phyloP scores from a whole-genome alignment of 768 basidiomycete species.

The Boletus rex-veris region DNA sequence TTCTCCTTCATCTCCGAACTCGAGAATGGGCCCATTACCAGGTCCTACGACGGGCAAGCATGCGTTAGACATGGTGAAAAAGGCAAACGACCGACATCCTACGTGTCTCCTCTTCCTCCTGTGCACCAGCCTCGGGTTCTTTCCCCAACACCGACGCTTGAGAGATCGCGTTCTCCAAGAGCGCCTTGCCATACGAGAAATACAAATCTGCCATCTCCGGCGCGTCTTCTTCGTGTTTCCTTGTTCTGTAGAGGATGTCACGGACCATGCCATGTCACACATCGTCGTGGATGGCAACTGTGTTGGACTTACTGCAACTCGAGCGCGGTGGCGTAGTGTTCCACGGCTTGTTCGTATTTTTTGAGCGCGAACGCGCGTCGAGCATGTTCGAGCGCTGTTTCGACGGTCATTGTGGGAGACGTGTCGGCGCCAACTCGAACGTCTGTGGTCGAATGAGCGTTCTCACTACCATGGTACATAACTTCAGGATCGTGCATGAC shows the following conservation, averaged over 20 bases:
- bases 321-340: constrained; percentile 79
- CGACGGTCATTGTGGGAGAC: constrained; percentile 36
- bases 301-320: constrained; percentile 68
- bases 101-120: constrained; percentile 43
- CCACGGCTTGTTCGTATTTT: constrained; percentile 83
- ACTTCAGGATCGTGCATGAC: too few species aligned
- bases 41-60: constrained; percentile 30
- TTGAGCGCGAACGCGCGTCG: constrained; percentile 86
- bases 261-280: neutral
- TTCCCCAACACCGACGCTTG: constrained; percentile 88
- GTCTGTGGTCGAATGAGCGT: neutral
- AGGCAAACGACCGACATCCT: neutral
- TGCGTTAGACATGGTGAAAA: neutral
- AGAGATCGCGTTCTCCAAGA: constrained; percentile 88
- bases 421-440: constrained; percentile 21
- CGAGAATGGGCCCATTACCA: constrained; percentile 58
- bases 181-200: constrained; percentile 87
- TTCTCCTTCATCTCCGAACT: constrained; percentile 80
- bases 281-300: too few species aligned
- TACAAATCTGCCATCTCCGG: constrained; percentile 86
- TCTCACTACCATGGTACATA: constrained; percentile 9
- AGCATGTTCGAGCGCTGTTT: constrained; percentile 67
- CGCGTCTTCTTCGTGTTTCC: constrained; percentile 72
- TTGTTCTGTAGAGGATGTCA: constrained; percentile 47
- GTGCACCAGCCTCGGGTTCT: constrained; percentile 53